Conservation (phyloP, 2,329 filamentous ascomycete species). For the Neocucurbitaria cava region DNA sequence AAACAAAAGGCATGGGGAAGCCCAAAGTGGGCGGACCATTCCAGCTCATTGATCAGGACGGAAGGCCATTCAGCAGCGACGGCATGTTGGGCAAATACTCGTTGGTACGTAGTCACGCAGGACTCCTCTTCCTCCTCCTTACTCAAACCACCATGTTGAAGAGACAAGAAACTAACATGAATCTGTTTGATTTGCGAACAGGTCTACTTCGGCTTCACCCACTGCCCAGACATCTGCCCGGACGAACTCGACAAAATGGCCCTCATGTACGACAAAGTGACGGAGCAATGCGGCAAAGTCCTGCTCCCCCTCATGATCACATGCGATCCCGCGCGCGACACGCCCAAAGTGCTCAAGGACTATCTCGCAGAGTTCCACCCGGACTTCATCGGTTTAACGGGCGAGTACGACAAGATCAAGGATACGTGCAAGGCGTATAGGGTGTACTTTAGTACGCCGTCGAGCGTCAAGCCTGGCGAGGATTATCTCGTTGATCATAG, state of each 20-base stretch:
- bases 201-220: slow-evolving; percentile 98
- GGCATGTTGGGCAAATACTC: slow-evolving; percentile 88
- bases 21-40: slow-evolving; percentile 94
- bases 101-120: slow-evolving; percentile 68
- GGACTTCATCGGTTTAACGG: slow-evolving; percentile 85
- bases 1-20: slow-evolving; percentile 88
- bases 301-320: slow-evolving; percentile 89
- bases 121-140: no score
- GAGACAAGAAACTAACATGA: slow-evolving; percentile 12
- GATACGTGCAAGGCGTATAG: slow-evolving; percentile 93
- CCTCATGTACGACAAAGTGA: slow-evolving; percentile 80
- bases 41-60: slow-evolving; percentile 80
- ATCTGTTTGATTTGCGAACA: no score
- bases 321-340: slow-evolving; percentile 92
- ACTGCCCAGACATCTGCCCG: slow-evolving; percentile 98
- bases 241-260: slow-evolving; percentile 99
- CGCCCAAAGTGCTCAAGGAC: slow-evolving; percentile 78
- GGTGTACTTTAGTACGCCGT: slow-evolving; percentile 95
- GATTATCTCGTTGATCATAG: slow-evolving; percentile 98
- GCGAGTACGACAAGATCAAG: slow-evolving; percentile 93
- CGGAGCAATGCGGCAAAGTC: slow-evolving; percentile 55
- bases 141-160: no score
- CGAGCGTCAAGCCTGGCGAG: slow-evolving; percentile 86
- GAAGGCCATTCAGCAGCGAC: slow-evolving; percentile 76
- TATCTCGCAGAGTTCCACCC: slow-evolving; percentile 93